These are phyloP conservation scores for Volutella citrinella DNA, from an alignment of 2,329 filamentous ascomycete genomes.

Conservation along the genomic window DNA sequence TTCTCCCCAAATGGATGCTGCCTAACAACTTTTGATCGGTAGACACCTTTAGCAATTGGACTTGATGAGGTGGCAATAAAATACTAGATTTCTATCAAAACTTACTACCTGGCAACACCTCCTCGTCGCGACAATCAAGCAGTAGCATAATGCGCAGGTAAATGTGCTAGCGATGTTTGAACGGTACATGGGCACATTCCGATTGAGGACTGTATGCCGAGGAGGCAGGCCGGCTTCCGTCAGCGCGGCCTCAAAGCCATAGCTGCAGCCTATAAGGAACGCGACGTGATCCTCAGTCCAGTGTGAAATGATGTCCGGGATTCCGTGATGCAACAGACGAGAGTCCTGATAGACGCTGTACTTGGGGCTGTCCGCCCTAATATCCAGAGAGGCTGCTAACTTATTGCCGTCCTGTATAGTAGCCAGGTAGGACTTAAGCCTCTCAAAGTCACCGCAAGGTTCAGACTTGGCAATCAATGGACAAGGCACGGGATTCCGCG, in stretches of 20 bases:
- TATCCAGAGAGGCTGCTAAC: conserved; percentile 45
- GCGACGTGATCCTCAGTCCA: conserved; percentile 60
- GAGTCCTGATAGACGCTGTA: conserved; percentile 58
- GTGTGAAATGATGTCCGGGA: conserved; percentile 44
- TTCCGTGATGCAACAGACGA: conserved; percentile 33
- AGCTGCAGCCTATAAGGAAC: conserved; percentile 63
- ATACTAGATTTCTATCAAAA: too few relatives aligned
- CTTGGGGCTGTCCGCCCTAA: conserved; percentile 55
- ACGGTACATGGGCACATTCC: conserved; percentile 61
- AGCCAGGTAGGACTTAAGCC: conserved; percentile 32
- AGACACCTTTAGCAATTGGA: too few relatives aligned
- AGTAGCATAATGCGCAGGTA: too few relatives aligned
- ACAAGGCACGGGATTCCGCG: conserved; percentile 60
- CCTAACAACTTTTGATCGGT: too few relatives aligned
- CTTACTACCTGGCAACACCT: too few relatives aligned
- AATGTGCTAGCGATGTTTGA: too few relatives aligned
- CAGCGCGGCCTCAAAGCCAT: conserved; percentile 60
- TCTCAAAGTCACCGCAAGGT: conserved; percentile 37
- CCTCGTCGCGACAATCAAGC: too few relatives aligned
- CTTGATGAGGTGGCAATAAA: too few relatives aligned
- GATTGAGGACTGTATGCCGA: conserved; percentile 44
- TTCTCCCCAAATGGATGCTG: too few relatives aligned
- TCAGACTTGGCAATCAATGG: conserved; percentile 55
- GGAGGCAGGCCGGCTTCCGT: conserved; percentile 46
- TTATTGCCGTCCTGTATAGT: conserved; percentile 13